Base-by-base conservation (phyloP, 116 monocot genomes). In the Phalaenopsis hybrid region DNA sequence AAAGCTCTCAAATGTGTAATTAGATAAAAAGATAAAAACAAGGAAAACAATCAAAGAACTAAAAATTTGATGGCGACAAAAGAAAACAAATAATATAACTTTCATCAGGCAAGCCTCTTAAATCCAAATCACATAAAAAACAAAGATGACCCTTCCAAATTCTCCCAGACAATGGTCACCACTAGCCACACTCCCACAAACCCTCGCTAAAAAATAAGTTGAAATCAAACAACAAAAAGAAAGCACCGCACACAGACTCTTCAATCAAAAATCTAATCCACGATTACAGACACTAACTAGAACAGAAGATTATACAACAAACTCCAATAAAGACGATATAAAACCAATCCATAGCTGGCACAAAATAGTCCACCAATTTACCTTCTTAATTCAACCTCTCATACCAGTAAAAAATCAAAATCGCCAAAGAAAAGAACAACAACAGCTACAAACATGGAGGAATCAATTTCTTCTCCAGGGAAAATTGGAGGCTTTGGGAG, bases 351-450 rank as follows among this genome's bases (percentile, higher is more conserved):
- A 13, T 25, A 25, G 25, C 3, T 31, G 72, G 34, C 25, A 31
- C 12, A 41, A 16, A 4, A 72, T 13, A 72, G 8, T 72, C 13
- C 31, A 31, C 13, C 31, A 31, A 37, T 11, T 34, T 72, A 72
- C 72, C 72, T 72, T 37, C 72, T 72, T 4, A 15, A 72, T 72
- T 72, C 72, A 12, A 34, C 13, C 72, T 72, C 72, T 72, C 37
- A 6, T 72, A 15, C 37, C 72, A 72, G 15, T 31, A 15, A 72
- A 72, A 12, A 15, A 34, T 34, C 13, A 72, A 72, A 31, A 37
- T 72, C 72, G 4, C 12, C 72, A 63, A 23, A 63, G 37, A 72
- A 37, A 0, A 12, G n/a, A 15, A 34, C 37, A 8, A 2, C 9
- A 31, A 33, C 13, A 13, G 33, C 25, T 25, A n/a, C 33, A 33